Conservation (phyloP, 176 grass and related monocot genomes). For the Hordeum vulgare region DNA sequence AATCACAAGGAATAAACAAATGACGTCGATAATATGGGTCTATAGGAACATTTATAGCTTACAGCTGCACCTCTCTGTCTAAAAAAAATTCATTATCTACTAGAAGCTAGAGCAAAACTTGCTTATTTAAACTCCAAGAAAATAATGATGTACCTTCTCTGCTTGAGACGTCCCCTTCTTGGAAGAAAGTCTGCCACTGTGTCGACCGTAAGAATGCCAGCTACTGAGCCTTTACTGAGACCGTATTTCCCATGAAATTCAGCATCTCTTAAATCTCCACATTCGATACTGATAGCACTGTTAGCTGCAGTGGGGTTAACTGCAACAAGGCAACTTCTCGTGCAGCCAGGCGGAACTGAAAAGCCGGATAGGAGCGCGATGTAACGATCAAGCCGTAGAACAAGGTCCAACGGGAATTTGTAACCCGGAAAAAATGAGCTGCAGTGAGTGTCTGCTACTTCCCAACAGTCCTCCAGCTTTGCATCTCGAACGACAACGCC, state of each 20-base stretch:
- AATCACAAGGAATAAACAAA: not conserved
- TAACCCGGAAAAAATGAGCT: slow-evolving; percentile 88
- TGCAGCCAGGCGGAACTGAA: slow-evolving; percentile 73
- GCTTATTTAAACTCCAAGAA: not conserved
- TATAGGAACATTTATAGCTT: not conserved
- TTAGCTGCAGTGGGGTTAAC: slow-evolving; percentile 30
- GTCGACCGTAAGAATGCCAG: slow-evolving; percentile 84
- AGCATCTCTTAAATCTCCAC: slow-evolving; percentile 39
- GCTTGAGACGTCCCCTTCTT: slow-evolving; percentile 68
- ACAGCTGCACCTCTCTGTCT: not conserved
- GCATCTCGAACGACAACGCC: slow-evolving; percentile 72
- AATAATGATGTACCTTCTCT: slow-evolving; percentile 71
- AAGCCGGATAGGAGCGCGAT: slow-evolving; percentile 66
- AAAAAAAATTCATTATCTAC: not conserved
- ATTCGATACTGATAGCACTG: slow-evolving; percentile 34
- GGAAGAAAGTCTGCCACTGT: slow-evolving; percentile 87
- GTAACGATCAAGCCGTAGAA: slow-evolving; percentile 76
- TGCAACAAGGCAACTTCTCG: slow-evolving; percentile 81
- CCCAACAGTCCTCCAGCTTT: slow-evolving; percentile 80
- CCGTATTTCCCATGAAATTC: slow-evolving; percentile 43
- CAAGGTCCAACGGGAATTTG: slow-evolving; percentile 77
- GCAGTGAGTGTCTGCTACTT: slow-evolving; percentile 96
- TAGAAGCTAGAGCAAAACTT: not conserved
- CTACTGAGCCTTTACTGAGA: slow-evolving; percentile 47
- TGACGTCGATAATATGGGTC: not conserved